phyloP scores from a whole-genome alignment of 805 yeast species.

The Metschnikowia hibisci region DNA sequence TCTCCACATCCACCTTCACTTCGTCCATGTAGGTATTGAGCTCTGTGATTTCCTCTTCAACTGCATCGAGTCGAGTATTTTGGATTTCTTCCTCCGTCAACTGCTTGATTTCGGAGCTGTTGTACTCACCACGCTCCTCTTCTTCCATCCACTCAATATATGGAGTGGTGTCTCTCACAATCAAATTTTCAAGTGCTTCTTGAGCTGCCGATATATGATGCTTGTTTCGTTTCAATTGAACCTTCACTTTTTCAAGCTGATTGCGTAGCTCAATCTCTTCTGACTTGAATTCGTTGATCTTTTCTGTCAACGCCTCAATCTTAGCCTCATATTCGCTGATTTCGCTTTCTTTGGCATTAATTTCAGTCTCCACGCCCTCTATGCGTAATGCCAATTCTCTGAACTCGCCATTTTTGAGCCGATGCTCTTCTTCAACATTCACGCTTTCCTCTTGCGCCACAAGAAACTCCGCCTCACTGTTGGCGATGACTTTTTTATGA shows the following conservation, averaged over 20 bases:
- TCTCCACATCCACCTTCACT: constrained; percentile 65
- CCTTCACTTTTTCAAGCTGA: constrained; percentile 54
- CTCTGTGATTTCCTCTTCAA: constrained; percentile 49
- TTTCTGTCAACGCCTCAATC: constrained; percentile 36
- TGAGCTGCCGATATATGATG: constrained; percentile 37
- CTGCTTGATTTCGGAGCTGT: constrained; percentile 37
- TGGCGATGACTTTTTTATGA: constrained; percentile 43
- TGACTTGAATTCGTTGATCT: constrained; percentile 56
- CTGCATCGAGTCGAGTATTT: constrained; percentile 42
- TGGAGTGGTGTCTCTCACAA: constrained; percentile 51
- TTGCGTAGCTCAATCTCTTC: constrained; percentile 64
- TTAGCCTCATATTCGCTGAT: constrained; percentile 31
- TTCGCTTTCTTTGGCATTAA: constrained; percentile 39
- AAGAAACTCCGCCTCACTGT: constrained; percentile 44
- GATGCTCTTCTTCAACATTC: constrained; percentile 22
- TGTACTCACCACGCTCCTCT: constrained; percentile 34
- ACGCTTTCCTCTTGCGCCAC: constrained; percentile 24
- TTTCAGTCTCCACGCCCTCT: constrained; percentile 27
- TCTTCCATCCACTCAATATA: constrained; percentile 49
- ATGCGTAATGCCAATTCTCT: constrained; percentile 24
- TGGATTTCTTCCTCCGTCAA: constrained; percentile 50
- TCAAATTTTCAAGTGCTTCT: constrained; percentile 40
- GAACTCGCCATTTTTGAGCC: constrained; percentile 19
- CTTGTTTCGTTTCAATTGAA: constrained; percentile 33
- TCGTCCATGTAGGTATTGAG: constrained; percentile 54